Conservation (phyloP, 305 asterid genomes). For the Fraxinus floribunda region DNA sequence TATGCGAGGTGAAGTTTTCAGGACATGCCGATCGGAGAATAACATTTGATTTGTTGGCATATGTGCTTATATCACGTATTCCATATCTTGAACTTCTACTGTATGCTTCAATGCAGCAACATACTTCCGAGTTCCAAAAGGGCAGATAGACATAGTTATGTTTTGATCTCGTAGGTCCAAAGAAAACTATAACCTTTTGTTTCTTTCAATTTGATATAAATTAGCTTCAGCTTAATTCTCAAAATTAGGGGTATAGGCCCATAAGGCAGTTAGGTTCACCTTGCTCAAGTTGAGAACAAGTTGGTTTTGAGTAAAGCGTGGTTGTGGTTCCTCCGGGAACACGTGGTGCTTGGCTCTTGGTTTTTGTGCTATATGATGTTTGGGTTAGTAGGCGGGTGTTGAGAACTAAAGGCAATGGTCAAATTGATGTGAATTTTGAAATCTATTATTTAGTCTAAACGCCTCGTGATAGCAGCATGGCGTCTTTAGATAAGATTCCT, state of each 20-base stretch:
- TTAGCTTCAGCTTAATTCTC: background rate
- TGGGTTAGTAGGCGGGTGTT: background rate
- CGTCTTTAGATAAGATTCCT: background rate
- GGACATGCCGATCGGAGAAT: constrained; percentile 63
- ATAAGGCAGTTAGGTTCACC: background rate
- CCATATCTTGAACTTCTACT: background rate
- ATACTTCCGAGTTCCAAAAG: background rate
- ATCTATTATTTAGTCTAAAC: background rate
- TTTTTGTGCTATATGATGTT: background rate
- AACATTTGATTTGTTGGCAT: constrained; percentile 15
- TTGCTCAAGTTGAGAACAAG: background rate
- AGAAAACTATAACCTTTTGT: background rate
- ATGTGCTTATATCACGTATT: background rate
- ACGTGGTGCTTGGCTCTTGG: background rate
- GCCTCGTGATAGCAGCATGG: background rate
- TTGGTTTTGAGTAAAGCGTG: background rate
- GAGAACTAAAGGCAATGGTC: background rate
- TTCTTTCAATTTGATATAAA: background rate
- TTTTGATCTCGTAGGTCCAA: background rate
- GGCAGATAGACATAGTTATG: background rate
- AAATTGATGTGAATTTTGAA: background rate
- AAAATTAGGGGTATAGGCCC: background rate
- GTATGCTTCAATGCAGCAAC: background rate
- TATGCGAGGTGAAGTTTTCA: constrained; percentile 87
- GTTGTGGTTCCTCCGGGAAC: background rate